Conservation (phyloP, 805 yeast species). For the Candida khao-thaluensis region DNA sequence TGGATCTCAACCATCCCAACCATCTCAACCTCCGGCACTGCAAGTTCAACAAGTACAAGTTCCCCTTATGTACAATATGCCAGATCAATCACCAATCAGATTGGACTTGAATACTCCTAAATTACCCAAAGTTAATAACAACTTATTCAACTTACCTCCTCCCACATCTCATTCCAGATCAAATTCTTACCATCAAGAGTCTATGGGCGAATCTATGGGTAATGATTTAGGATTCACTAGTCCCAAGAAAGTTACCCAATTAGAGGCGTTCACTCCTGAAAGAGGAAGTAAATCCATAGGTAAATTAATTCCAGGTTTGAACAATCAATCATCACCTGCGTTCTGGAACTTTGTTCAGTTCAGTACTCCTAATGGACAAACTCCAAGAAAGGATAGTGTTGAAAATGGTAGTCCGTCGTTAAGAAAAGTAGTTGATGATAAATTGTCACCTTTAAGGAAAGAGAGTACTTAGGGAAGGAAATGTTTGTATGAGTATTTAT, state of each 20-base stretch:
- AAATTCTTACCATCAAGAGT: slow-evolving; percentile 14
- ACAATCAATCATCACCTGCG: slow-evolving; percentile 76
- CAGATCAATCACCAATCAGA: slow-evolving; percentile 28
- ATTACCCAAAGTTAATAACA: slow-evolving; percentile 26
- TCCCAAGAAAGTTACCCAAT: slow-evolving; percentile 42
- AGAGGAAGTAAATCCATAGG: slow-evolving; percentile 34
- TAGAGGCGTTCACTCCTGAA: slow-evolving; percentile 47
- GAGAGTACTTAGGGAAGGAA: slow-evolving; percentile 7
- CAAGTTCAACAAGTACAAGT: slow-evolving; percentile 9
- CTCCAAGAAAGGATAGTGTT: slow-evolving; percentile 41
- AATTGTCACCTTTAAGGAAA: slow-evolving; percentile 8
- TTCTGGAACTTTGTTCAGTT: slow-evolving; percentile 91
- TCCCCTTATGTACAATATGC: slow-evolving; percentile 25
- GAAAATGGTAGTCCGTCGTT: slow-evolving; percentile 43
- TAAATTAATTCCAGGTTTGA: slow-evolving; percentile 28
- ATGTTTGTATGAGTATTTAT: slow-evolving; percentile 5
- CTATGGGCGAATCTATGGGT: slow-evolving; percentile 11
- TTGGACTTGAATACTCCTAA: slow-evolving; percentile 26
- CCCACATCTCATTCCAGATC: slow-evolving; percentile 24
- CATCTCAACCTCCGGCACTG: background rate
- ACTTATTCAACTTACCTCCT: slow-evolving; percentile 31
- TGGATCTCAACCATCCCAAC: background rate
- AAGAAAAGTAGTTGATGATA: slow-evolving; percentile 22
- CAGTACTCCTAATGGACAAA: slow-evolving; percentile 46
- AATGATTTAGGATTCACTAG: slow-evolving; percentile 41